phyloP scores from a whole-genome alignment of 208 protist species.

The Borovskyia barvae region DNA sequence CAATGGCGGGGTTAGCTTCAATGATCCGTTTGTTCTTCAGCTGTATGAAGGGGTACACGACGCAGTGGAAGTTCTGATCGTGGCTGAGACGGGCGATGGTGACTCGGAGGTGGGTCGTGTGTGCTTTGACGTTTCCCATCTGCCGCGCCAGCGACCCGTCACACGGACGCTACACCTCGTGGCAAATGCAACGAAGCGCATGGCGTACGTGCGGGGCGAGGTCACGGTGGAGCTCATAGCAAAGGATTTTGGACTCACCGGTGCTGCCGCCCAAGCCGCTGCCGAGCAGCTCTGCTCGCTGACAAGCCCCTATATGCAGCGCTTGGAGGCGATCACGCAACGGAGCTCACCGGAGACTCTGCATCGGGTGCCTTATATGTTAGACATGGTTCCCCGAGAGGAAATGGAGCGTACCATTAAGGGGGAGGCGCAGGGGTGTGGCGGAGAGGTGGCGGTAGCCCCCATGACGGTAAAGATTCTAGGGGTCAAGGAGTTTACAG shows the following conservation, averaged over 20 bases:
- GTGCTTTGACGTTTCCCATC: constrained; percentile 35
- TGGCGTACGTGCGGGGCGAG: constrained; percentile 37
- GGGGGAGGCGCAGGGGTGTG: constrained; percentile 24
- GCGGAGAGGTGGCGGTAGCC: constrained; percentile 28
- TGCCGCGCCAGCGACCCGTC: constrained; percentile 24
- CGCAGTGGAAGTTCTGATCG: constrained; percentile 52
- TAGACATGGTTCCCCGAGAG: constrained; percentile 38
- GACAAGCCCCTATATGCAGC: constrained; percentile 12
- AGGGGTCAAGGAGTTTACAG: constrained; percentile 48
- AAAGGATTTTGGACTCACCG: constrained; percentile 43
- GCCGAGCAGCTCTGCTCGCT: constrained; percentile 4
- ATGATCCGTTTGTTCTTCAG: constrained; percentile 31
- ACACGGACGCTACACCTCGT: constrained; percentile 44
- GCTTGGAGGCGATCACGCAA: constrained; percentile 31
- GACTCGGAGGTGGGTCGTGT: constrained; percentile 63
- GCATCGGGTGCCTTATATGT: constrained; percentile 61
- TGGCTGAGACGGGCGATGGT: constrained; percentile 35
- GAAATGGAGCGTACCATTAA: constrained; percentile 39
- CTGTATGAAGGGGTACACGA: constrained; percentile 45
- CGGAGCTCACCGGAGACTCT: constrained; percentile 51
- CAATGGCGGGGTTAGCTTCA: constrained; percentile 34
- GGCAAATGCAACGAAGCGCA: constrained; percentile 39
- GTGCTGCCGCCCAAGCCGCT: constrained; percentile 1
- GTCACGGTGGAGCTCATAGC: constrained; percentile 53
- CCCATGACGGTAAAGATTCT: constrained; percentile 74